These are phyloP conservation scores for Trichoderma semiorbis DNA, from an alignment of 2,329 filamentous ascomycete species.

Conservation along the genomic window DNA sequence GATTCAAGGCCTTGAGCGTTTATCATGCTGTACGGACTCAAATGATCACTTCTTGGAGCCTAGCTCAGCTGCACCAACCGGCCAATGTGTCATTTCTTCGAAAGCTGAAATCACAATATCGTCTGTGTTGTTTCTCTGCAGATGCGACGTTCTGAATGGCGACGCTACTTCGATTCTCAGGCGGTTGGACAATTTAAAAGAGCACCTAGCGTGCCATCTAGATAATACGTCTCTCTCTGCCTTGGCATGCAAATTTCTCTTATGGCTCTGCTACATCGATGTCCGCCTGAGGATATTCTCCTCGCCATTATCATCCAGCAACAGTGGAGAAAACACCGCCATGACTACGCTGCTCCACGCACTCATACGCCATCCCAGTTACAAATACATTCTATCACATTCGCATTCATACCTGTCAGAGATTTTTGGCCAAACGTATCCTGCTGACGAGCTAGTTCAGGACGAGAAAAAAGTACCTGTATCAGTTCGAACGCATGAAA, in stretches of 20 bases:
- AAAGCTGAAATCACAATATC: neutral
- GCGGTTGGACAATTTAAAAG: neutral
- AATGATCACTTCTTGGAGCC: neutral
- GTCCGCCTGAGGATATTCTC: neutral
- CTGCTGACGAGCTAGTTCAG: neutral
- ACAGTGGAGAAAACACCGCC: neutral
- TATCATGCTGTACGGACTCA: neutral
- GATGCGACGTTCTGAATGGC: neutral
- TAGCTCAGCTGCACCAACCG: neutral
- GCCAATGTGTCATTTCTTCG: neutral
- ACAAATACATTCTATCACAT: neutral
- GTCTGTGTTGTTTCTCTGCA: neutral
- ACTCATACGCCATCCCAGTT: neutral
- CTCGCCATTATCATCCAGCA: neutral
- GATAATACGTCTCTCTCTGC: neutral
- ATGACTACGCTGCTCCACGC: neutral
- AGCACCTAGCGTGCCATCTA: neutral
- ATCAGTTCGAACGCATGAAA: constrained; percentile 3
- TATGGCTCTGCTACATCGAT: neutral
- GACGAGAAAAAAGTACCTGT: neutral
- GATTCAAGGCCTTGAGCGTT: neutral
- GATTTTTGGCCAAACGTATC: neutral
- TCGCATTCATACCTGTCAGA: neutral
- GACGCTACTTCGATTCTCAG: neutral
- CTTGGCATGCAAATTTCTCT: neutral